These are phyloP conservation scores for Cyberlindnera petersonii DNA, from an alignment of 805 yeast species.

Conservation along the genomic window DNA sequence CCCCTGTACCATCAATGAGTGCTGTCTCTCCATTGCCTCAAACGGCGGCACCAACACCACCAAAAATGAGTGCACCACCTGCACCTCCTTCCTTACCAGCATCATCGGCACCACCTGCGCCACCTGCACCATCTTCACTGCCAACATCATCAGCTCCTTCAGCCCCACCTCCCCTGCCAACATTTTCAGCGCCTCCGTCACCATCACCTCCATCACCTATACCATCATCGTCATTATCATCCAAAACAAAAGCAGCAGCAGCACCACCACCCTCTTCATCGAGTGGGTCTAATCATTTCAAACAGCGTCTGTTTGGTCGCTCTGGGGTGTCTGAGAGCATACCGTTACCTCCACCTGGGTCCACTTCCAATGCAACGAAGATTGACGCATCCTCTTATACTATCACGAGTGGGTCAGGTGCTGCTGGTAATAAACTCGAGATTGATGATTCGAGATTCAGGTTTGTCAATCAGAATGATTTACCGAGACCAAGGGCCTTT, in stretches of 20 bases:
- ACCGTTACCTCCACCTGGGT: slow-evolving; percentile 9
- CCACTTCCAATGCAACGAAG: slow-evolving; percentile 18
- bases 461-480: slow-evolving; percentile 49
- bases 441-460: slow-evolving; percentile 32
- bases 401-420: slow-evolving; percentile 27
- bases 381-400: slow-evolving; percentile 27
- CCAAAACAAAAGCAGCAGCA: slow-evolving; percentile 27
- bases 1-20: slow-evolving; percentile 13
- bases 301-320: slow-evolving; percentile 19
- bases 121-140: slow-evolving; percentile 20
- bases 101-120: slow-evolving; percentile 26
- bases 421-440: slow-evolving; percentile 34
- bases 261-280: slow-evolving; percentile 23
- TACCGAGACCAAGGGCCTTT: slow-evolving; percentile 87
- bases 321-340: slow-evolving; percentile 16
- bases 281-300: slow-evolving; percentile 23
- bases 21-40: slow-evolving; percentile 19
- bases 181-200: slow-evolving; percentile 17
- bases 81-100: slow-evolving; percentile 8
- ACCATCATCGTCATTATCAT: slow-evolving; percentile 16
- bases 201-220: slow-evolving; percentile 28
- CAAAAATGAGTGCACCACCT: slow-evolving; percentile 16
- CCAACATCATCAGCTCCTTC: slow-evolving; percentile 18
- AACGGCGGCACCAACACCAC: slow-evolving; percentile 19
- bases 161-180: slow-evolving; percentile 18